A percentile compares a stretch with the other conserved stretches of the same genome.
phyloP scores from a whole-genome alignment of 2,329 filamentous ascomycete genomes.

The Fusarium caatingaense region DNA sequence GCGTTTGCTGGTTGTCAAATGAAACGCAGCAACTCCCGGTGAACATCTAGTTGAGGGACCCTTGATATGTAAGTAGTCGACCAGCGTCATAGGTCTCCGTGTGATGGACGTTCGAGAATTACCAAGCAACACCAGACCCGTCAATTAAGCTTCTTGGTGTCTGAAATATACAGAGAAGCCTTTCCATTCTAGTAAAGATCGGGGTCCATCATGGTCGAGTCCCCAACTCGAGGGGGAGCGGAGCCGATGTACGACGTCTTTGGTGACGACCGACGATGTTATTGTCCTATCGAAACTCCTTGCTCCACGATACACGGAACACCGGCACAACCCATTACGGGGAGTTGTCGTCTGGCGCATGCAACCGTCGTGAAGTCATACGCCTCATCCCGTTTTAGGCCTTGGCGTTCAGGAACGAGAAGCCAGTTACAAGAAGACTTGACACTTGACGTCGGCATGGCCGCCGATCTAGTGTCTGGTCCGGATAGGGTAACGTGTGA shows the following conservation, averaged over 20 bases:
- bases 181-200: background rate
- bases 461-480: background rate
- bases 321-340: background rate
- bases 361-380: constrained; percentile 10
- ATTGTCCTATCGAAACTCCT: constrained; percentile 5
- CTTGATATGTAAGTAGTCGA: constrained; percentile 24
- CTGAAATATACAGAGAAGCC: background rate
- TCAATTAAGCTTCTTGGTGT: background rate
- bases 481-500: constrained; percentile 27
- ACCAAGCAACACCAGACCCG: constrained; percentile 1
- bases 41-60: background rate
- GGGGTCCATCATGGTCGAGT: background rate
- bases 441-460: constrained; percentile 13
- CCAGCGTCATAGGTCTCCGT: background rate
- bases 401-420: constrained; percentile 14
- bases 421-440: background rate
- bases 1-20: background rate
- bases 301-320: background rate
- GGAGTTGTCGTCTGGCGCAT: background rate
- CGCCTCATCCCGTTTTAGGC: background rate
- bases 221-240: background rate
- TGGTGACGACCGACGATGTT: constrained; percentile 5
- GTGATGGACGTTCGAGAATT: background rate
- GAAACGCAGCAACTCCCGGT: background rate
- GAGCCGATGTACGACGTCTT: constrained; percentile 12